These are phyloP conservation scores for Colletotrichum lindemuthianum DNA, from an alignment of 2,329 filamentous ascomycete species.

Conservation along the genomic window DNA sequence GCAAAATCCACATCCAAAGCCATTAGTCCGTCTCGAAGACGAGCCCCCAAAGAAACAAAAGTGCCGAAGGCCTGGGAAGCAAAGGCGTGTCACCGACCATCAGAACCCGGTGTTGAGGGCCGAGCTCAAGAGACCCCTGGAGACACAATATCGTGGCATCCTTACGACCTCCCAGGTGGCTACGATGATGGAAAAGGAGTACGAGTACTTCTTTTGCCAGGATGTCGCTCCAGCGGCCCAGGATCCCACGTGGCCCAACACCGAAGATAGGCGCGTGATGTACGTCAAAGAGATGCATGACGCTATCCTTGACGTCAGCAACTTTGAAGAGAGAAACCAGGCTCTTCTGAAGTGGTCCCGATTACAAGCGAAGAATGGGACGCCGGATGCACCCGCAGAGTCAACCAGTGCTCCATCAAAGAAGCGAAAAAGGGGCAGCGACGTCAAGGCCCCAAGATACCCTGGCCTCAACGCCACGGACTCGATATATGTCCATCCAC, in stretches of 20 bases:
- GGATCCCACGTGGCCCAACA: background rate
- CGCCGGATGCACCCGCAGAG: background rate
- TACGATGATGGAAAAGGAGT: background rate
- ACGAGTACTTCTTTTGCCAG: background rate
- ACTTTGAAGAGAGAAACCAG: background rate
- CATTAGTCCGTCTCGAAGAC: background rate
- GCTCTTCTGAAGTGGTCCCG: background rate
- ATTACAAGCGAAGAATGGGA: background rate
- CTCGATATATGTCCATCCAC: background rate
- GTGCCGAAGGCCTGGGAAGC: background rate
- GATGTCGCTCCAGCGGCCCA: background rate
- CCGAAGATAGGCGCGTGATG: background rate
- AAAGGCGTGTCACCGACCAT: background rate
- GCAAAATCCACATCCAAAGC: background rate
- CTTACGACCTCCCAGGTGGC: background rate
- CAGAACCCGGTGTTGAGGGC: background rate
- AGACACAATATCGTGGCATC: background rate
- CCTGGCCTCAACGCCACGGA: background rate
- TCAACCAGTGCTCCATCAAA: background rate
- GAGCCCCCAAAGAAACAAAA: background rate
- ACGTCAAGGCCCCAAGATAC: background rate
- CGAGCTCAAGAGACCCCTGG: background rate
- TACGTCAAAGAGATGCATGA: constrained; percentile 6
- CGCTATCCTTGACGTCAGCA: background rate
- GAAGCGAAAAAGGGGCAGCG: background rate